These are phyloP conservation scores for Ustulina deusta DNA, from an alignment of 2,329 filamentous ascomycete species.

Conservation along the genomic window DNA sequence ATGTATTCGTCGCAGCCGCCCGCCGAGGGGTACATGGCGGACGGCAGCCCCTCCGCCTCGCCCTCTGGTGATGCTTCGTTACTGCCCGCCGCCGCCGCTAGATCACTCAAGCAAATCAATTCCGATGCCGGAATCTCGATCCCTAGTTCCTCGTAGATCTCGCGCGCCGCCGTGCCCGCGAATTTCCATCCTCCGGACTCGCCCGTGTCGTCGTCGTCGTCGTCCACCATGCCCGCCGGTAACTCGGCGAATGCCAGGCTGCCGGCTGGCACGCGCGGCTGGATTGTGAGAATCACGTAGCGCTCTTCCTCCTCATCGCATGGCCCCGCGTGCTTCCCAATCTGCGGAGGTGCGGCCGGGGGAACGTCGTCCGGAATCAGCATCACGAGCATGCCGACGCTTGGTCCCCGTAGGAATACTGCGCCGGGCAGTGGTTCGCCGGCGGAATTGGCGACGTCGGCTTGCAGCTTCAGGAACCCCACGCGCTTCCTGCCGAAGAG, in stretches of 20 bases:
- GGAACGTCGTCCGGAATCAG: slow-evolving; percentile 64
- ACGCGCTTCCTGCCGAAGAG: slow-evolving; percentile 61
- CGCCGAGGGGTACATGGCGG: slow-evolving; percentile 67
- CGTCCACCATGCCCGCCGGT: slow-evolving; percentile 70
- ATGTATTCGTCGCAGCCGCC: slow-evolving; percentile 72
- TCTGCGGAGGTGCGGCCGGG: slow-evolving; percentile 44
- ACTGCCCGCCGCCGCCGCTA: slow-evolving; percentile 52
- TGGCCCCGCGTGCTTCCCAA: background rate
- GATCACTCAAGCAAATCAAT: slow-evolving; percentile 64
- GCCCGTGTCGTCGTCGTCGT: slow-evolving; percentile 8
- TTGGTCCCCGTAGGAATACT: slow-evolving; percentile 70
- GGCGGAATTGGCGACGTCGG: slow-evolving; percentile 60
- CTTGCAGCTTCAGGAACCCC: slow-evolving; percentile 69
- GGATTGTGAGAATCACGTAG: slow-evolving; percentile 69
- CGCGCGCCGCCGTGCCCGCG: slow-evolving; percentile 67
- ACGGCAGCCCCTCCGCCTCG: slow-evolving; percentile 54
- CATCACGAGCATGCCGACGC: slow-evolving; percentile 70
- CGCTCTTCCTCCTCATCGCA: slow-evolving; percentile 56
- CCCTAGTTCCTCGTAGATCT: slow-evolving; percentile 71
- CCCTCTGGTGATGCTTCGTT: slow-evolving; percentile 18
- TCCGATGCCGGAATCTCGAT: slow-evolving; percentile 62
- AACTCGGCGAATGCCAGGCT: slow-evolving; percentile 68
- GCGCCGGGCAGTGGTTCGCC: slow-evolving; percentile 65
- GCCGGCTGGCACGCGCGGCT: slow-evolving; percentile 67
- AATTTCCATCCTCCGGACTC: slow-evolving; percentile 60